Evolutionary conservation across 2,329 filamentous ascomycete species (phyloP), one percentile per base, ranked within the genome.

Genomic region (Colletotrichum nymphaeae): DNA sequence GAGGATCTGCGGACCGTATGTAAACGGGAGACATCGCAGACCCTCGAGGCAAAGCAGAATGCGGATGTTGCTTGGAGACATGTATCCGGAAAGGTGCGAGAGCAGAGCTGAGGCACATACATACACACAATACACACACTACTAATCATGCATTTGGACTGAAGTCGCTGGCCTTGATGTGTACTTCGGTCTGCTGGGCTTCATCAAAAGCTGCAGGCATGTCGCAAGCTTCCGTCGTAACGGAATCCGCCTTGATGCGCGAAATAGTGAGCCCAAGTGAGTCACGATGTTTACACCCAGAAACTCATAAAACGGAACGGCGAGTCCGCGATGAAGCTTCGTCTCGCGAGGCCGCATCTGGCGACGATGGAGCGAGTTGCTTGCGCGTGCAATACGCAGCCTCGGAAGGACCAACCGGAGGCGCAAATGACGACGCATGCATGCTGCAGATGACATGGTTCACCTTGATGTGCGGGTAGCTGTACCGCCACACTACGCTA

Each of bases 361-460:
- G 49, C 35, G 56, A 69, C 26, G 57, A 32, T 42, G 37, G 37
- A 37, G 69, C 35, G 67, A 71, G 46, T 70, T 28, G 72, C 68
- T 74, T 74, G 72, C 72, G 72, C 69, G 69, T 72, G 69, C 72
- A 72, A 58, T 58, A 59, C 63, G 72, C 60, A 72, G 59, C 63
- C 32, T 30, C 53, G 42, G 53, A 24, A 52, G 35, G n/a, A 26
- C 24, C 37, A 63, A 46, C 55, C 37, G 60, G 49, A 53, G 67
- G 67, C 56, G 56, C 26, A 30, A 59, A 74, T 74, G 72, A 74
- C 72, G 69, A 74, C 72, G 72, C 72, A 68, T 74, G 72, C 63
- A 73, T 68, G 68, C 58, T 68, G 72, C 72, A 72, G 69, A 74
- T 74, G 72, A 74, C 72, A 72, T 74, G 72, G 62, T 58, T 59